Evolutionary conservation across 1,284 basidiomycete species (phyloP).

Genomic region (Marasmius fiardii): DNA sequence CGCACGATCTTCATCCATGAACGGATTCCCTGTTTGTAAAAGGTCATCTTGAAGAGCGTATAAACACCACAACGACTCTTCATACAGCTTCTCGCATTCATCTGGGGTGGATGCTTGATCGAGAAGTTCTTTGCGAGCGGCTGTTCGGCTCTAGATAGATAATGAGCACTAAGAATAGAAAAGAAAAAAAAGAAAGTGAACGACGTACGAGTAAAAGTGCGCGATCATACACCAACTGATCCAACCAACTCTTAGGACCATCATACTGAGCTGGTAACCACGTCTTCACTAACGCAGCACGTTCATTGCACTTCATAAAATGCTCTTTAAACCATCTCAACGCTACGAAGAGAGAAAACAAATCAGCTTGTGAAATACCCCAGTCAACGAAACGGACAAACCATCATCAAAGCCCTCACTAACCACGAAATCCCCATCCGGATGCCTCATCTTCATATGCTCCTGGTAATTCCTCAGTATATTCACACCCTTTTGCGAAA

Average conservation of each 20-base stretch:
- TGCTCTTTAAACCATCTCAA: slow-evolving; percentile 75
- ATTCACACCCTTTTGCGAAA: slow-evolving; percentile 90
- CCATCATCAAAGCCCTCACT: slow-evolving; percentile 79
- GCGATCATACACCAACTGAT: slow-evolving; percentile 80
- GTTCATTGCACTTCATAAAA: slow-evolving; percentile 75
- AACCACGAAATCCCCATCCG: slow-evolving; percentile 65
- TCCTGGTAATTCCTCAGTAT: slow-evolving; percentile 68
- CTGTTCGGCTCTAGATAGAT: slow-evolving; percentile 75
- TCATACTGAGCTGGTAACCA: slow-evolving; percentile 76
- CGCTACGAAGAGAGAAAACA: slow-evolving; percentile 35
- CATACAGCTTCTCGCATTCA: slow-evolving; percentile 91
- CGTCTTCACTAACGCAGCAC: slow-evolving; percentile 73
- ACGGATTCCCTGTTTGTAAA: slow-evolving; percentile 79
- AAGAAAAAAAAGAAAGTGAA: not conserved
- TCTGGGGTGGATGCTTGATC: slow-evolving; percentile 75
- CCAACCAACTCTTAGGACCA: slow-evolving; percentile 71
- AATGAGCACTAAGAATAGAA: not conserved
- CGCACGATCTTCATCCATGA: slow-evolving; percentile 79
- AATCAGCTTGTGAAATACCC: not conserved
- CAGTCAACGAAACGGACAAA: slow-evolving; percentile 26
- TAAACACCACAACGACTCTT: slow-evolving; percentile 91
- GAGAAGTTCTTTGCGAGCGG: slow-evolving; percentile 87
- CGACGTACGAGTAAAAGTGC: slow-evolving; percentile 62
- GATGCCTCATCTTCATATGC: slow-evolving; percentile 73
- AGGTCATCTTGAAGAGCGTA: slow-evolving; percentile 90